phyloP scores from a whole-genome alignment of 257 asterid genomes.

The Nicotiana benthamiana region DNA sequence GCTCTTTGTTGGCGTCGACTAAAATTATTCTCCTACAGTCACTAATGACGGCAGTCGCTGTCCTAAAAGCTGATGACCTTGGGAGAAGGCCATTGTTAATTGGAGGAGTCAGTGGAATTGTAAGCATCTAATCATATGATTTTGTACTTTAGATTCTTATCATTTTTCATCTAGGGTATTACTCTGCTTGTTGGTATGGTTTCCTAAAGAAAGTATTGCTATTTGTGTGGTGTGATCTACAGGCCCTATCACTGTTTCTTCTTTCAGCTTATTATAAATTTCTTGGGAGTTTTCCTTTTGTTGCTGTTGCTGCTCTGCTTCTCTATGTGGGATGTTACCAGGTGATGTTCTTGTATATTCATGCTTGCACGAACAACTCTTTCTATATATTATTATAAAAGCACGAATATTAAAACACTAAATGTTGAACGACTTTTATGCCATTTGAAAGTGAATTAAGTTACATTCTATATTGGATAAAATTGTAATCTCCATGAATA shows the following conservation, averaged over 20 bases:
- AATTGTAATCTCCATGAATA: no score
- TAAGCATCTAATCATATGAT: conserved; percentile 30
- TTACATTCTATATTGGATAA: neutral
- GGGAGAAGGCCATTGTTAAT: conserved; percentile 92
- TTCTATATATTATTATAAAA: no score
- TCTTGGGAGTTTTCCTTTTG: conserved; percentile 68
- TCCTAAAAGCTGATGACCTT: conserved; percentile 88
- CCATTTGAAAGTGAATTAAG: neutral
- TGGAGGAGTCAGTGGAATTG: conserved; percentile 85
- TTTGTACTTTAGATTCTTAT: neutral
- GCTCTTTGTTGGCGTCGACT: neutral
- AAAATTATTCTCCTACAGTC: conserved; percentile 38
- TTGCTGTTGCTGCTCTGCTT: conserved; percentile 91
- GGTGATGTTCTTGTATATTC: conserved; percentile 32
- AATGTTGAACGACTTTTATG: neutral
- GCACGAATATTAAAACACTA: neutral
- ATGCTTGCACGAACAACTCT: neutral
- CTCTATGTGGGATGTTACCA: conserved; percentile 96
- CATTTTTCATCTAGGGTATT: neutral
- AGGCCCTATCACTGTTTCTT: conserved; percentile 84
- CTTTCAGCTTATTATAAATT: conserved; percentile 95
- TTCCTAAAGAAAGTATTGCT: neutral
- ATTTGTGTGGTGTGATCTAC: conserved; percentile 8
- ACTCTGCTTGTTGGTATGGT: neutral
- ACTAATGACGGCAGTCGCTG: conserved; percentile 89